A percentile compares a stretch with the other conserved stretches of the same genome.
Conservation (phyloP, 768 basidiomycete species). For the Pulveroboletus sp. region DNA sequence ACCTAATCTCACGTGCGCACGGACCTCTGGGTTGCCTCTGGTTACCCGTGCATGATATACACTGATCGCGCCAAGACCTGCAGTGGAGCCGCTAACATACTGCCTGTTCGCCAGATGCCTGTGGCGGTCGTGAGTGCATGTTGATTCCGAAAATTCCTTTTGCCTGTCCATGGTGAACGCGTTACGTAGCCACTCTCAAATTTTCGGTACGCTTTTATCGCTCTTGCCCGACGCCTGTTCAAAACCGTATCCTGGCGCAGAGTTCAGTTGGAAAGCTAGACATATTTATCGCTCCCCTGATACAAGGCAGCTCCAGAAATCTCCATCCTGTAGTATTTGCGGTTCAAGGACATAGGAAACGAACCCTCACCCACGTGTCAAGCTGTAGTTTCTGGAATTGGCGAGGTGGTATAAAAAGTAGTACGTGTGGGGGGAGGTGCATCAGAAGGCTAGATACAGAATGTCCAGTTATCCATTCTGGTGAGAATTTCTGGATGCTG, state of each 20-base stretch:
- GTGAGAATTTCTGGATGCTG: conserved; percentile 16
- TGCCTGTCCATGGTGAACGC: not conserved
- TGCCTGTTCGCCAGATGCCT: not conserved
- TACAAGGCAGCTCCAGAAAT: conserved; percentile 1
- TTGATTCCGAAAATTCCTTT: not conserved
- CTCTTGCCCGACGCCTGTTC: not conserved
- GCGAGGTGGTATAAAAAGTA: conserved; percentile 18
- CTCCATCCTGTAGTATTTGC: conserved; percentile 18
- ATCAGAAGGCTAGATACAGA: conserved; percentile 9
- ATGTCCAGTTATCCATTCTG: conserved; percentile 33
- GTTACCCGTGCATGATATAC: not conserved
- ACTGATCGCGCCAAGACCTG: not conserved
- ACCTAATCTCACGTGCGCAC: conserved; percentile 26
- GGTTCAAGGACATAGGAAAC: conserved; percentile 2
- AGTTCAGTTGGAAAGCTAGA: not conserved
- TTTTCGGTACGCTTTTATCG: conserved; percentile 1
- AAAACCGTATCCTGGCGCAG: conserved; percentile 1
- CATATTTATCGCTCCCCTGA: conserved; percentile 3
- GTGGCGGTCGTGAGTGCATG: conserved; percentile 7
- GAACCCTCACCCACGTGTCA: conserved; percentile 3
- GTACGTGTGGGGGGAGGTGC: not conserved
- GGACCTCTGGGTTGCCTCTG: conserved; percentile 26
- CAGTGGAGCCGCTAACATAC: conserved; percentile 3
- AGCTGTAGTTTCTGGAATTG: conserved; percentile 9
- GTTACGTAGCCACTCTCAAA: conserved; percentile 11